Evolutionary conservation across 2,329 filamentous ascomycete species (phyloP), one percentile per base, ranked within the genome.

Genomic region (Sporothrix mexicana): DNA sequence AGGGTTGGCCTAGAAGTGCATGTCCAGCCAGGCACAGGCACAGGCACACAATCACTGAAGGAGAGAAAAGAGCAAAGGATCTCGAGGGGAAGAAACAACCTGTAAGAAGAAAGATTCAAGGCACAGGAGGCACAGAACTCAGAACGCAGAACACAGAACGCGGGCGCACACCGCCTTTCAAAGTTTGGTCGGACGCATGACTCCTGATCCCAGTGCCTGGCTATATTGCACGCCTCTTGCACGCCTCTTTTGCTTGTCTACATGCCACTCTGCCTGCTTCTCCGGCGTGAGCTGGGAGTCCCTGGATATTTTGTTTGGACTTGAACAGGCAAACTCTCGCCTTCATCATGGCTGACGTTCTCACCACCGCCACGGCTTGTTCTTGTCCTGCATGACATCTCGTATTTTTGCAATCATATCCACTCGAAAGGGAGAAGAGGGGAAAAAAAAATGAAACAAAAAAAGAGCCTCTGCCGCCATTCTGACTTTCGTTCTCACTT

Each of bases 91-190:
- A 20, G 59, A 17, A 62, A 17, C 57, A 53, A 53, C 10, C 17
- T n/a, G 12, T 13, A 45, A 36, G 59, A 17, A 45, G 30, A 41
- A n/a, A 36, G n/a, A 64, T 64, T 64, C 41, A 45, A 23, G 41
- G 59, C 59, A 64, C 59, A 64, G 59, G n/a, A 8, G 41, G 59
- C 30, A 43, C 59, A 20, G 30, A 30, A 3, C 57, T 41, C 57
- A 61, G 57, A 10, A 10, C 15, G 45, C 36, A 45, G 59, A 36
- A 8, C 17, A 17, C 9, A 20, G 10, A 23, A 62, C 20, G 3
- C 59, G 36, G 59, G 59, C 59, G 41, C 59, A 45, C 59, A 64
- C 59, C 59, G 59, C 59, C 59, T 45, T 64, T 41, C 23, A 25
- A 20, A 3, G 57, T 61, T 55, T 41, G 59, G 59, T 64, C 13